Conservation (phyloP, 768 basidiomycete species). For the Neoboletus brunneissimus region DNA sequence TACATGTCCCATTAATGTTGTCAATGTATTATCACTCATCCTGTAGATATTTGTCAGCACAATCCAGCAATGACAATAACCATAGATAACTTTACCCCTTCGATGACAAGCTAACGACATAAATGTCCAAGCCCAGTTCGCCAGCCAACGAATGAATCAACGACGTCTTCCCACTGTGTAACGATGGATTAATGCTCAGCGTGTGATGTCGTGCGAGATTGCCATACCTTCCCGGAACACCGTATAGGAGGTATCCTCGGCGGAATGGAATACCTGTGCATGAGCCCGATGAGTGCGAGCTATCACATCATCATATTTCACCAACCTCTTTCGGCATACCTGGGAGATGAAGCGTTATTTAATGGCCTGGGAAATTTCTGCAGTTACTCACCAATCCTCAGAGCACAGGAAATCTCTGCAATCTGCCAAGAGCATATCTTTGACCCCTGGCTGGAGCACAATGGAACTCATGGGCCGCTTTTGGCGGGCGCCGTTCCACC, state of each 20-base stretch:
- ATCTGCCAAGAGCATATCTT: conserved; percentile 86
- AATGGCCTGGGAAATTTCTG: conserved; percentile 18
- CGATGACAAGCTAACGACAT: conserved; percentile 83
- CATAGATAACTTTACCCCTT: conserved; percentile 60
- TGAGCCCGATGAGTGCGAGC: conserved; percentile 18
- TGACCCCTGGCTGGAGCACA: conserved; percentile 83
- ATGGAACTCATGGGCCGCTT: conserved; percentile 93
- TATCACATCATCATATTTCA: conserved; percentile 21
- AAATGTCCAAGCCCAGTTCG: conserved; percentile 85
- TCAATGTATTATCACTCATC: conserved; percentile 88
- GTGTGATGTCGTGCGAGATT: background rate
- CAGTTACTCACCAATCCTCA: conserved; percentile 70
- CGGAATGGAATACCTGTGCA: conserved; percentile 79
- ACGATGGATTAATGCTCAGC: conserved; percentile 14
- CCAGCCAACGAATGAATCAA: conserved; percentile 83
- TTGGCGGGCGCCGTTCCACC: conserved; percentile 85
- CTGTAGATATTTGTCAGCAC: conserved; percentile 37
- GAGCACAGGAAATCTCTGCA: conserved; percentile 83
- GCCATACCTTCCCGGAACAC: conserved; percentile 77
- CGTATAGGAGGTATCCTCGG: conserved; percentile 79
- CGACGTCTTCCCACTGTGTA: conserved; percentile 74
- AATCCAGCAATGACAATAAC: background rate
- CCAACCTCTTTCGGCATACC: conserved; percentile 89
- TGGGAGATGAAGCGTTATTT: conserved; percentile 32
- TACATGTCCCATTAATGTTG: conserved; percentile 85